Evolutionary conservation across 192 early-diverging fungal genomes (phyloP).

Genomic region (Irineochytrium annulatum): DNA sequence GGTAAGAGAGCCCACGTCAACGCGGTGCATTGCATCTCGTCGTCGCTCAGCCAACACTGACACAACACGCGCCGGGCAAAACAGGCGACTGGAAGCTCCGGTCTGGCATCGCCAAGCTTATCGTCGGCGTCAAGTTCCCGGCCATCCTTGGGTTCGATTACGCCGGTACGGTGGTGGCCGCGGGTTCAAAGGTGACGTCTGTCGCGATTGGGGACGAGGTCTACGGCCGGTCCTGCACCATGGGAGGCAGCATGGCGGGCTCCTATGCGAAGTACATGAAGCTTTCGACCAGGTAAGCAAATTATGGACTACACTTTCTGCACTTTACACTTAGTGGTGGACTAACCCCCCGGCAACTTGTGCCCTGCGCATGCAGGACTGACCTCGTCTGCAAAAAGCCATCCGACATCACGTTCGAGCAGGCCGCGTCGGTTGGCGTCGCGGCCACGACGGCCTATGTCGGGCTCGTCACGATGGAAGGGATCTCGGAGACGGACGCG

Average conservation of each 20-base stretch:
- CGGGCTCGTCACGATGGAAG: constrained; percentile 8
- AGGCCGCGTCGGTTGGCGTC: constrained; percentile 26
- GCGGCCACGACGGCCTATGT: constrained; percentile 18
- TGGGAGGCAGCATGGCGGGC: constrained; percentile 11
- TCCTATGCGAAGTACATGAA: constrained; percentile 21
- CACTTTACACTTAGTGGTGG: no score
- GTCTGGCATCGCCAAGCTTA: constrained; percentile 4
- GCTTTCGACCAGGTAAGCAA: background rate
- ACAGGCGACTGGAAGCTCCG: constrained; percentile 24
- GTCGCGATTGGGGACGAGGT: constrained; percentile 19
- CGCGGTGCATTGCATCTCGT: no score
- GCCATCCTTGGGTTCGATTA: constrained; percentile 30
- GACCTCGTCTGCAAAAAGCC: constrained; percentile 10
- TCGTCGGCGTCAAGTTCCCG: constrained; percentile 11
- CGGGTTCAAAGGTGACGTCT: background rate
- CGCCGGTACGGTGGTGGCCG: constrained; percentile 13
- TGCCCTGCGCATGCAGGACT: no score
- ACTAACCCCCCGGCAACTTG: no score
- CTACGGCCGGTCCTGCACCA: constrained; percentile 9
- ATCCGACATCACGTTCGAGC: background rate
- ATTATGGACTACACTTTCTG: no score
- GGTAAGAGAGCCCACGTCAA: no score
- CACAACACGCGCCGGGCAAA: no score
- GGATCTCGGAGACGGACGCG: background rate
- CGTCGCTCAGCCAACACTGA: no score